Evolutionary conservation across 371 early-diverging fungal genomes (phyloP), one percentile per base, ranked within the genome.

Genomic region (Thermomucor indicae-seudaticae): DNA sequence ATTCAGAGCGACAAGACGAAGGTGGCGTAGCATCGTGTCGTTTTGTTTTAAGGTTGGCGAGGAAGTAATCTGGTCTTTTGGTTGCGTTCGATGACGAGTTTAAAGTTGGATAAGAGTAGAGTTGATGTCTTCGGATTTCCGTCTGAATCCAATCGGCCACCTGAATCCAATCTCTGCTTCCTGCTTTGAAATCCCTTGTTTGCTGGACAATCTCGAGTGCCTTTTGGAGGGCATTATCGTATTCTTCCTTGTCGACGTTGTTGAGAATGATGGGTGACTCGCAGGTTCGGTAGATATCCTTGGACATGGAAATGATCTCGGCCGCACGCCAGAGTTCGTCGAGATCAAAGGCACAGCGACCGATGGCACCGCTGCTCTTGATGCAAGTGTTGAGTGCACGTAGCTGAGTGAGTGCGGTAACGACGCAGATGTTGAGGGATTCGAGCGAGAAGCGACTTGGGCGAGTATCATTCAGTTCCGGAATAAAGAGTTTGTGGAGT

Each of bases 321-420:
- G 62, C 49, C 8, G 65, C 67, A 40, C 76, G 60, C 65, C 67
- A 72, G 2, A 75, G 43, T 44, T 75, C 76, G 40, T 72, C 72
- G 6, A 66, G 67, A 38, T 75, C 76, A 55, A 67, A 75, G 11
- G 66, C 63, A 49, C 76, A 75, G 8, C 59, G 67, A 27, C 65
- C 63, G 17, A 49, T 24, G 14, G 60, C 41, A n/a, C n/a, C n/a
- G n/a, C n/a, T n/a, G 23, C 59, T 49, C 23, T 58, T 53, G 22
- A 47, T 49, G 42, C 67, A 57, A 5, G 67, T 62, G 19, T 65
- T 65, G 23, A 72, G 43, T 7, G 64, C 46, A 19, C 65, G 55
- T 8, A 75, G 47, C 34, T 67, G 70, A 16, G 40, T 46, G 17
- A 72, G 45, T 2, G 76, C 64, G 2, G 56, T 57, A 3, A 50